These are phyloP conservation scores for Fereydounia khargensis DNA, from an alignment of 1,284 basidiomycete genomes.

Conservation along the genomic window DNA sequence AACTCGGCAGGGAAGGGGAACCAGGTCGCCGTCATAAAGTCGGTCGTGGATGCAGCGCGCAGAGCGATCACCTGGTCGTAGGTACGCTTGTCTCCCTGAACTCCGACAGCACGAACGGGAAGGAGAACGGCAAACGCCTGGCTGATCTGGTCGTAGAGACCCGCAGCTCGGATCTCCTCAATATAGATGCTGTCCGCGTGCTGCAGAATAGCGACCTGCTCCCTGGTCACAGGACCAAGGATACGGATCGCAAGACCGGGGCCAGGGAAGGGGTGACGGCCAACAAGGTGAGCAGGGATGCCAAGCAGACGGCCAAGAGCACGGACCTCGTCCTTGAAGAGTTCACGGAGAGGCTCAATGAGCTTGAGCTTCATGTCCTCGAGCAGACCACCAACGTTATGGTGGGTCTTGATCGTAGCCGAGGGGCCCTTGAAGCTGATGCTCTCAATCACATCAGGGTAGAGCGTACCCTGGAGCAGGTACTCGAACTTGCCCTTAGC, in stretches of 20 bases:
- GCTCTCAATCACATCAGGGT: constrained; percentile 98
- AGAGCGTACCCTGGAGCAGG: constrained; percentile 96
- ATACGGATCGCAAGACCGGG: constrained; percentile 99
- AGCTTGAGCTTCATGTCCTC: constrained; percentile 99
- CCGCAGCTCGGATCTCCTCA: constrained; percentile 90
- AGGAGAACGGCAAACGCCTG: constrained; percentile 96
- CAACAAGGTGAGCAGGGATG: constrained; percentile 90
- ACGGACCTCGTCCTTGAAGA: constrained; percentile 99
- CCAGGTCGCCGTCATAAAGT: constrained; percentile 58
- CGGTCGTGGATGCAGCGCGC: constrained; percentile 52
- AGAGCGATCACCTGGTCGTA: constrained; percentile 78
- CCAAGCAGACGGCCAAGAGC: constrained; percentile 83
- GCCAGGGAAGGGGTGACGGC: constrained; percentile 98
- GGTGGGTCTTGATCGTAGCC: constrained; percentile 99
- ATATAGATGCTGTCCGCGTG: constrained; percentile 95
- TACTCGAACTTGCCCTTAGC: constrained; percentile 82
- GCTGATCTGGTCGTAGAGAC: constrained; percentile 87
- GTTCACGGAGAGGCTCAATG: constrained; percentile 93
- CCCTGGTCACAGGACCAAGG: constrained; percentile 85
- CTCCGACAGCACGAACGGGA: constrained; percentile 95
- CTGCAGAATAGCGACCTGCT: constrained; percentile 92
- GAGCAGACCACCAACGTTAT: constrained; percentile 94
- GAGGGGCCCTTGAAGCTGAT: constrained; percentile 99
- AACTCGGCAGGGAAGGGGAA: constrained; percentile 89
- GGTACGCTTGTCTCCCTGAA: constrained; percentile 94